phyloP scores from a whole-genome alignment of 2,329 filamentous ascomycete genomes.

The Aciculosporium take region DNA sequence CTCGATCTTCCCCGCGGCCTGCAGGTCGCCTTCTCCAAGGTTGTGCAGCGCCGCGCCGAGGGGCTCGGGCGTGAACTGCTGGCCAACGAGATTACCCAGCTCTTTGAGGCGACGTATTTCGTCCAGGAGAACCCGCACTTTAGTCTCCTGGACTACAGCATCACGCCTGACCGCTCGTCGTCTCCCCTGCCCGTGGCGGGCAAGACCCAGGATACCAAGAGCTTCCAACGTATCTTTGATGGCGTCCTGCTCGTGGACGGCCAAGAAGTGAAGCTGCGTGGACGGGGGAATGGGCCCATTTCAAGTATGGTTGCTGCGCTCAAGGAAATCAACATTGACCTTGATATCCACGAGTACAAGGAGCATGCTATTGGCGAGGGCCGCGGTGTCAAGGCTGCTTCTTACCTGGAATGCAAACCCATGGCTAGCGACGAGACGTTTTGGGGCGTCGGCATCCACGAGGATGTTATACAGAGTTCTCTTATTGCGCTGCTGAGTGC shows the following conservation, averaged over 20 bases:
- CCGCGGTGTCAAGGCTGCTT: conserved; percentile 77
- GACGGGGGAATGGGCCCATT: conserved; percentile 79
- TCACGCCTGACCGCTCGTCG: conserved; percentile 65
- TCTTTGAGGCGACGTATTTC: conserved; percentile 86
- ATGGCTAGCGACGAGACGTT: conserved; percentile 54
- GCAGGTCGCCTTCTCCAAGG: conserved; percentile 77
- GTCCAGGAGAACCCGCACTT: conserved; percentile 74
- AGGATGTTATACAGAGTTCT: conserved; percentile 64
- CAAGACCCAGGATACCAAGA: conserved; percentile 62
- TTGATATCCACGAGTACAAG: conserved; percentile 91
- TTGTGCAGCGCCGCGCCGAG: conserved; percentile 75
- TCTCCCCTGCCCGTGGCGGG: conserved; percentile 57
- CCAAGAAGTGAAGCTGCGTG: conserved; percentile 61
- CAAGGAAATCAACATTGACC: conserved; percentile 60
- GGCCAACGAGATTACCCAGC: conserved; percentile 64
- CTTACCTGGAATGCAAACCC: conserved; percentile 80
- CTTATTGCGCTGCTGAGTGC: conserved; percentile 75
- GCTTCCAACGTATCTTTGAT: conserved; percentile 68
- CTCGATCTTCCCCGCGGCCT: conserved; percentile 87
- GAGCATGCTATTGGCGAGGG: conserved; percentile 82
- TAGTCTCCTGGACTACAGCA: conserved; percentile 79
- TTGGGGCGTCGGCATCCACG: conserved; percentile 56
- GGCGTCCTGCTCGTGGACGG: conserved; percentile 76
- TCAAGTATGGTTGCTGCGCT: conserved; percentile 78
- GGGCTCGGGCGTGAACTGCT: conserved; percentile 69